Evolutionary conservation across 108 stramenopile species (phyloP), one percentile per base, ranked within the genome.

Genomic region (Nitzschia sp.): DNA sequence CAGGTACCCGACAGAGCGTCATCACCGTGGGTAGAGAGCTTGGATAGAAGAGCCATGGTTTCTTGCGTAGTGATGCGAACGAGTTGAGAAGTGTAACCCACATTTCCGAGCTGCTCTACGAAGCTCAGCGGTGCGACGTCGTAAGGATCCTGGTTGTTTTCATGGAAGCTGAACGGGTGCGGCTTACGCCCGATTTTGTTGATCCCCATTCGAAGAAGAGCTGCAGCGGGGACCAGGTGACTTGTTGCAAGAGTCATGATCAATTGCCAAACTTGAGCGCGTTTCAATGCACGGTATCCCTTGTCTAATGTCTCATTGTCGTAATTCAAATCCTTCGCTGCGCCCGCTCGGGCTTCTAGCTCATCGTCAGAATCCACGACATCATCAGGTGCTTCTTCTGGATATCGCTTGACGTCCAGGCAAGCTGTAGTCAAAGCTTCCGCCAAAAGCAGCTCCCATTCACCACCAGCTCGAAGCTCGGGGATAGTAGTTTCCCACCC

Each of bases 371-470:
- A 25, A 48, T 49, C 73, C 36, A 29, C 32, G 68, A 31, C 31
- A n/a, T 70, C 47, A 15, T 19, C 49, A 21, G 30, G 53, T 24
- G 3, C 2, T 31, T 35, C 49, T 45, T 71, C 66, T 27, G 54
- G 46, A 29, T n/a, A 24, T 11, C 42, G 54, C 25, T 73, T 78
- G 46, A 51, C 62, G 25, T 70, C 51, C 35, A 48, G 53, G 31
- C 84, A 81, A 27, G 85, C 70, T 18, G 66, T 62, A 51, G 75
- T 51, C 54, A 93, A 49, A 15, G 81, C 65, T 65, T 85, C 73
- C 3, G 79, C 57, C 17, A 91, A 58, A 18, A 89, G 72, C 19
- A 87, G 60, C 61, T 91, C 92, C 92, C 92, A 93, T 67, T 93
- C 87, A 8, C 77, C 84, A 63, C 75, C 78, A 21, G 87, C 92